Conservation (phyloP, 2,329 filamentous ascomycete species). For the Fusarium sp. region DNA sequence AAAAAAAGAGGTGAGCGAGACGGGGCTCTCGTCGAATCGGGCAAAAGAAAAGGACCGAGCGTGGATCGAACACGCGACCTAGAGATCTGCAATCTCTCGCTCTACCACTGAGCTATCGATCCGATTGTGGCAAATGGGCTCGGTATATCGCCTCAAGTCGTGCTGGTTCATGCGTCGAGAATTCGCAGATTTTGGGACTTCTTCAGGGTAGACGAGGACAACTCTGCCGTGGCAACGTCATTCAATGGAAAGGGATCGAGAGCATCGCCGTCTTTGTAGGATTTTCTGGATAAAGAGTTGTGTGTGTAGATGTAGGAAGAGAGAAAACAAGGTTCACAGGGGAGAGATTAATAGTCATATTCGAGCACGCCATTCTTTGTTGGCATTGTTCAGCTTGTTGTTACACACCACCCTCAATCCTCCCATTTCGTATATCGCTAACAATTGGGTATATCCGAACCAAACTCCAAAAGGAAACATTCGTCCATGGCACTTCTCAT, state of each 20-base stretch:
- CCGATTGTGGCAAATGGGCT: not conserved
- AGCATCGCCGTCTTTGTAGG: too few relatives aligned
- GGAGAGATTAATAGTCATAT: not conserved
- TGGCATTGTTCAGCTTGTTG: not conserved
- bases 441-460: not conserved
- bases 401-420: not conserved
- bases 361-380: not conserved
- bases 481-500: not conserved
- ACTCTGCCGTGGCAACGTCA: too few relatives aligned
- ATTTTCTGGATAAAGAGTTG: too few relatives aligned
- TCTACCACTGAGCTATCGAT: slow-evolving; percentile 42
- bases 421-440: not conserved
- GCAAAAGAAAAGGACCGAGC: slow-evolving; percentile 34
- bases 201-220: not conserved
- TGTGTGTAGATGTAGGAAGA: not conserved
- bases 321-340: not conserved
- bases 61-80: slow-evolving; percentile 39
- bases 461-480: slow-evolving; percentile 4
- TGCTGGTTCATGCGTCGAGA: not conserved
- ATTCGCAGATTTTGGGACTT: not conserved
- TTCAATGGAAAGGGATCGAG: too few relatives aligned
- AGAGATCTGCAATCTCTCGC: slow-evolving; percentile 40
- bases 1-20: slow-evolving; percentile 14
- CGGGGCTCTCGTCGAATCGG: not conserved
- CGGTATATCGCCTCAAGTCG: not conserved